These are phyloP conservation scores for Aegle marmelos DNA, from an alignment of 345 rosid species.

Conservation along the genomic window DNA sequence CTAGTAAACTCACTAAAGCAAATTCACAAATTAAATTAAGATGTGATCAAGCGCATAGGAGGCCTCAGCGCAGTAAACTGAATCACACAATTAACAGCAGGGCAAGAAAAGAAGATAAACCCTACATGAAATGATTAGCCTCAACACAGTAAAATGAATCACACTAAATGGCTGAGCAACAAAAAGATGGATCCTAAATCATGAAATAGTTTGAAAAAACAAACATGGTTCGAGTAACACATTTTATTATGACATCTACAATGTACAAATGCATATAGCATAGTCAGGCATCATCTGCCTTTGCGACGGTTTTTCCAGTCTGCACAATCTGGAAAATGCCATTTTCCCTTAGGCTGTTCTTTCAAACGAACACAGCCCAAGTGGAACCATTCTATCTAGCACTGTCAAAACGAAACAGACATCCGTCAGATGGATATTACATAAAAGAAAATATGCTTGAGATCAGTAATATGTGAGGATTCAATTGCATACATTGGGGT, in stretches of 20 bases:
- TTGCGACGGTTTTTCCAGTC: slow-evolving; percentile 61
- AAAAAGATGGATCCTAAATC: neutral
- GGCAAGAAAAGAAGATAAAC: too few species aligned
- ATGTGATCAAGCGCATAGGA: too few species aligned
- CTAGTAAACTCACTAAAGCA: too few species aligned
- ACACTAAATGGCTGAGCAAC: too few species aligned
- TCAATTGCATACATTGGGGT: slow-evolving; percentile 55
- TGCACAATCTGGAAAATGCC: slow-evolving; percentile 84
- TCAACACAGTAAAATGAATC: too few species aligned
- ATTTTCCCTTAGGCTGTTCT: slow-evolving; percentile 65
- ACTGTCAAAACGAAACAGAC: slow-evolving; percentile 36
- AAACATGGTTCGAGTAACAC: neutral
- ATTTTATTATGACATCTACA: neutral
- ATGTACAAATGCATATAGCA: neutral
- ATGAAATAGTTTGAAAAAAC: neutral
- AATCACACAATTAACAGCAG: too few species aligned
- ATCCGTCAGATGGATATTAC: slow-evolving; percentile 14
- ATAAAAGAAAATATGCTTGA: neutral
- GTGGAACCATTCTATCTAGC: slow-evolving; percentile 99
- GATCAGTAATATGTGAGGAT: neutral
- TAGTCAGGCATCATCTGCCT: slow-evolving; percentile 41
- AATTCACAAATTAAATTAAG: too few species aligned
- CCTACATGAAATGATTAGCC: too few species aligned
- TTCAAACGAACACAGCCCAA: slow-evolving; percentile 32
- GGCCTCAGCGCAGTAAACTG: too few species aligned